phyloP scores from a whole-genome alignment of 2,329 filamentous ascomycete species.

The Ophiostoma pallidulum region DNA sequence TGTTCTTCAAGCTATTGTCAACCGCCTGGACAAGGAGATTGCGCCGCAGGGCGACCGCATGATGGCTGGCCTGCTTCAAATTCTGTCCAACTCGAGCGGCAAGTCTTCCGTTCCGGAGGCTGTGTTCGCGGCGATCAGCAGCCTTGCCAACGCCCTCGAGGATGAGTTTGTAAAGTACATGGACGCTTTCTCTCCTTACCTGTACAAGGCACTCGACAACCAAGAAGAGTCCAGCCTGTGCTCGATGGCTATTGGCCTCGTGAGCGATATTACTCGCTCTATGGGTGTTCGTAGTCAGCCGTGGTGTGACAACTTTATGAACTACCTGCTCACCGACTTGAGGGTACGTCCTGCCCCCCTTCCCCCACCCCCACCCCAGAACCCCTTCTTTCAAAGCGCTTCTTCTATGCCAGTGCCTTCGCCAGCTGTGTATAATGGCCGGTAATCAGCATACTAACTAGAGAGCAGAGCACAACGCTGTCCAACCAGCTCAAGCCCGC shows the following conservation, averaged over 20 bases:
- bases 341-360: conserved; percentile 44
- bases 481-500: conserved; percentile 97
- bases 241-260: conserved; percentile 93
- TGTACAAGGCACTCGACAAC: conserved; percentile 90
- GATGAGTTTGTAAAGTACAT: conserved; percentile 96
- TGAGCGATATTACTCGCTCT: conserved; percentile 91
- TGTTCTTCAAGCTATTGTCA: conserved; percentile 83
- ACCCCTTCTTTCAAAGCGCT: conserved; percentile 13
- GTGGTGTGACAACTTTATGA: conserved; percentile 97
- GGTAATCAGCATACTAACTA: no score
- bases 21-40: conserved; percentile 85
- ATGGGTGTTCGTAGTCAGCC: conserved; percentile 85
- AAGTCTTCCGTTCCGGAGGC: conserved; percentile 95
- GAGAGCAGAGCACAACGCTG: conserved; percentile 67
- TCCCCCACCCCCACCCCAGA: no score
- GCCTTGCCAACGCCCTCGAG: conserved; percentile 83
- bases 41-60: conserved; percentile 84
- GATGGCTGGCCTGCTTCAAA: conserved; percentile 79
- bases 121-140: conserved; percentile 83
- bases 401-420: background rate
- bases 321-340: conserved; percentile 87
- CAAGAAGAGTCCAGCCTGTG: conserved; percentile 91
- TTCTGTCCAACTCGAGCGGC: conserved; percentile 64
- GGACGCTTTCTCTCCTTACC: conserved; percentile 84
- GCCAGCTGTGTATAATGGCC: conserved; percentile 8